Evolutionary conservation across 306 rosid species (phyloP).

Genomic region (Vigna unguiculata): DNA sequence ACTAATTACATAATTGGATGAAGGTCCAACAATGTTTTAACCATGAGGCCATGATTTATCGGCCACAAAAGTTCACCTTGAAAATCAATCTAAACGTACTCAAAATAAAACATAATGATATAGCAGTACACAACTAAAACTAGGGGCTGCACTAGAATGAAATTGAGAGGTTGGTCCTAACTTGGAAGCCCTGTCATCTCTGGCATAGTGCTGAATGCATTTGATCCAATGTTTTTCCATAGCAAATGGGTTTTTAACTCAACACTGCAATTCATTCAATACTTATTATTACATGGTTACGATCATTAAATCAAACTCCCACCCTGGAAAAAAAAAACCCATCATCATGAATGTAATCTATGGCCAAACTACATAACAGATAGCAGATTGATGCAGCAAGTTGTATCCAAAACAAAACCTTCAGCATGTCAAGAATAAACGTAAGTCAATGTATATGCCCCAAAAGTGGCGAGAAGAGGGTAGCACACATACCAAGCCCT

Average conservation of each 20-base stretch:
- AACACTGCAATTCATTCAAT: background rate
- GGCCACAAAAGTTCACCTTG: background rate
- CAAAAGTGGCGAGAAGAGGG: conserved; percentile 5
- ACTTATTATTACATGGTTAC: background rate
- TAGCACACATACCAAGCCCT: conserved; percentile 79
- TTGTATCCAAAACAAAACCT: background rate
- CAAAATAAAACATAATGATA: conserved; percentile 31
- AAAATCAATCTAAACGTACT: background rate
- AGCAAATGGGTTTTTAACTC: background rate
- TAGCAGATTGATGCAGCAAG: background rate
- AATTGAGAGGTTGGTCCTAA: conserved; percentile 25
- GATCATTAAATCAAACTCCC: background rate
- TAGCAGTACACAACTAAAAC: conserved; percentile 5
- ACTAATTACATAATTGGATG: background rate
- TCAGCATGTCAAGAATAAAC: background rate
- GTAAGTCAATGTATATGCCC: background rate
- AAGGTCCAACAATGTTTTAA: background rate
- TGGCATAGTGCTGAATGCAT: background rate
- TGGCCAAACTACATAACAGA: background rate
- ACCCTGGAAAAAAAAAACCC: background rate
- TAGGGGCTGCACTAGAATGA: conserved; percentile 3
- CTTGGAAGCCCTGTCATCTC: background rate
- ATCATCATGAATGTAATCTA: no score
- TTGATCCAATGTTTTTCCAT: background rate
- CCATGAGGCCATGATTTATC: no score